Evolutionary conservation across 2,329 filamentous ascomycete species (phyloP).

Genomic region (Diaporthe ampelina): DNA sequence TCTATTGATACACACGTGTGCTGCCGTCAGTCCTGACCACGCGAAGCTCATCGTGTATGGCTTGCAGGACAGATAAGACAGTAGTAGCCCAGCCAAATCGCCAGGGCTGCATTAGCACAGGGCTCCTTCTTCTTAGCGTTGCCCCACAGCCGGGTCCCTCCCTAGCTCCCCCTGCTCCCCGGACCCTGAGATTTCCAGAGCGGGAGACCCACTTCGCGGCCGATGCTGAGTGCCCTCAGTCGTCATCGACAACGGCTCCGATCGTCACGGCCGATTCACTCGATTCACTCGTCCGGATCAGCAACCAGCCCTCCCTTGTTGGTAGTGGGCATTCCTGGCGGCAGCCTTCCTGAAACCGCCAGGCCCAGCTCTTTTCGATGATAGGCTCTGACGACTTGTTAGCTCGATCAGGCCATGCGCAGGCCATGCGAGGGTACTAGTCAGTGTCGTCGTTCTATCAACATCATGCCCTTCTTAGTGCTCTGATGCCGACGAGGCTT

Average conservation of each 20-base stretch:
- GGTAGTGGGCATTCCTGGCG: background rate
- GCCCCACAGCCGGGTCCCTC: background rate
- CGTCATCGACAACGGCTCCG: slow-evolving; percentile 32
- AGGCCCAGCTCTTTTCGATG: background rate
- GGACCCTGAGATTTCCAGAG: slow-evolving; percentile 12
- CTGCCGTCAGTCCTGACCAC: background rate
- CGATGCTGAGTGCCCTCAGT: slow-evolving; percentile 1
- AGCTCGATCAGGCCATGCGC: slow-evolving; percentile 31
- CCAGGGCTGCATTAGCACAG: slow-evolving; percentile 23
- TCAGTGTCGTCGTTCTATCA: background rate
- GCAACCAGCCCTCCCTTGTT: background rate
- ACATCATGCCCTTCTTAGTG: background rate
- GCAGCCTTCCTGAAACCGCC: slow-evolving; percentile 3
- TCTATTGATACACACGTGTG: background rate
- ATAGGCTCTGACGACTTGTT: slow-evolving; percentile 37
- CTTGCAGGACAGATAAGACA: background rate
- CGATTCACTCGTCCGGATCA: slow-evolving; percentile 23
- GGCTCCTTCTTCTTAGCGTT: background rate
- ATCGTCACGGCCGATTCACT: slow-evolving; percentile 30
- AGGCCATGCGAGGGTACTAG: slow-evolving; percentile 25
- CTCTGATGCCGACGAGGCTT: too few species aligned
- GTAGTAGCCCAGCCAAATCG: background rate
- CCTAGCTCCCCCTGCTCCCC: slow-evolving; percentile 1
- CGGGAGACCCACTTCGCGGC: slow-evolving; percentile 14
- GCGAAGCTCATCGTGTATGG: background rate